Evolutionary conservation across 306 rosid species (phyloP).

Genomic region (Castanospermum australe): DNA sequence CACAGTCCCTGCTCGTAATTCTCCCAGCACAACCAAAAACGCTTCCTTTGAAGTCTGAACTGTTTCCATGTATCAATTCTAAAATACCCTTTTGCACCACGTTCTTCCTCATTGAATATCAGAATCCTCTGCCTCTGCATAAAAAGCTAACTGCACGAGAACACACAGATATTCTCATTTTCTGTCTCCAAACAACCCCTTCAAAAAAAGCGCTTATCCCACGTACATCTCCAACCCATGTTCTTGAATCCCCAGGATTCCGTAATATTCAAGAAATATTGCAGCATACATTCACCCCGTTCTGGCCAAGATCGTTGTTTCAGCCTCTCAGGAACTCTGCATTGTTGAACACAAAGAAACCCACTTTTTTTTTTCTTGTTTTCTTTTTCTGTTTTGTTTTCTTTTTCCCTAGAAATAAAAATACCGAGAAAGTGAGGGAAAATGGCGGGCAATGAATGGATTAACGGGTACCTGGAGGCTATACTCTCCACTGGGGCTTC

Average conservation of each 20-base stretch:
- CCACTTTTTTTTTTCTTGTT: neutral
- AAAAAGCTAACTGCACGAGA: neutral
- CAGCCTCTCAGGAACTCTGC: neutral
- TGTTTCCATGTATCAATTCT: constrained; percentile 5
- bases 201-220: too few species aligned
- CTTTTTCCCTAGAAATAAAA: neutral
- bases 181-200: neutral
- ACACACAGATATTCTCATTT: neutral
- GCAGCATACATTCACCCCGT: neutral
- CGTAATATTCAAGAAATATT: constrained; percentile 24
- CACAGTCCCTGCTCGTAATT: neutral
- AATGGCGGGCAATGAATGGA: constrained; percentile 94
- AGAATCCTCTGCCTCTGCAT: neutral
- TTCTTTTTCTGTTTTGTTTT: neutral
- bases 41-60: constrained; percentile 6
- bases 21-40: neutral
- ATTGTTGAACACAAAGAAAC: neutral
- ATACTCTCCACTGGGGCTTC: constrained; percentile 77
- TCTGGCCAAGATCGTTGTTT: neutral
- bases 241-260: neutral
- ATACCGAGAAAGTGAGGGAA: neutral
- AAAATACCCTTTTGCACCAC: constrained; percentile 1
- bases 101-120: neutral
- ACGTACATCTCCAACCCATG: neutral
- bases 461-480: constrained; percentile 88